phyloP scores from a whole-genome alignment of 495 filamentous ascomycete genomes.

The Annulohypoxylon nitens region DNA sequence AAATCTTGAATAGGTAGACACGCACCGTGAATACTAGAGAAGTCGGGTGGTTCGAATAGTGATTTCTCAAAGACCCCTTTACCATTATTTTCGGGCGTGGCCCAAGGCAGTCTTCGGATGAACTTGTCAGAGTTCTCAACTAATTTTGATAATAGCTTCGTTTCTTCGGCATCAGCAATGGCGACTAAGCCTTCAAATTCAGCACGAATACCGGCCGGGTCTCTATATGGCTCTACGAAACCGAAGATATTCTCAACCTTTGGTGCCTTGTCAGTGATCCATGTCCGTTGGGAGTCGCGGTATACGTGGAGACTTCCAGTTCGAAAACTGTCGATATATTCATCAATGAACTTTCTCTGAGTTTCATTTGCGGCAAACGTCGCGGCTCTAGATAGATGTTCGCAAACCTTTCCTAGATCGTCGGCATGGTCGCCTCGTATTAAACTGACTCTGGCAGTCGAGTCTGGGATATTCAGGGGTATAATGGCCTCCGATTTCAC shows the following conservation, averaged over 20 bases:
- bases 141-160: constrained; percentile 49
- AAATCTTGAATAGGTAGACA: not conserved
- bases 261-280: constrained; percentile 58
- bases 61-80: constrained; percentile 19
- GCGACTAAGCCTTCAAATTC: constrained; percentile 63
- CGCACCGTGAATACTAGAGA: constrained; percentile 10
- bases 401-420: constrained; percentile 1
- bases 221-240: constrained; percentile 65
- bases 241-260: constrained; percentile 61
- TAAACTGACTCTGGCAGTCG: not conserved
- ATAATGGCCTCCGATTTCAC: not conserved
- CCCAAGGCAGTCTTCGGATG: constrained; percentile 10
- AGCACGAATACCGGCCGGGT: constrained; percentile 59
- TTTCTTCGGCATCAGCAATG: constrained; percentile 59
- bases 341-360: not conserved
- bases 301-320: constrained; percentile 11
- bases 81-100: constrained; percentile 5
- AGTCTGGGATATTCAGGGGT: constrained; percentile 1
- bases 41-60: constrained; percentile 8
- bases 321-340: constrained; percentile 14
- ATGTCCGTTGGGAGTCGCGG: constrained; percentile 37
- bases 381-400: not conserved
- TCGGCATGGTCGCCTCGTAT: not conserved
- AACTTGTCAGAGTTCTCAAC: constrained; percentile 30
- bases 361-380: not conserved